A percentile compares a stretch with the other conserved stretches of the same genome.
phyloP scores from a whole-genome alignment of 129 eudicot species.

The Tagetes erecta region DNA sequence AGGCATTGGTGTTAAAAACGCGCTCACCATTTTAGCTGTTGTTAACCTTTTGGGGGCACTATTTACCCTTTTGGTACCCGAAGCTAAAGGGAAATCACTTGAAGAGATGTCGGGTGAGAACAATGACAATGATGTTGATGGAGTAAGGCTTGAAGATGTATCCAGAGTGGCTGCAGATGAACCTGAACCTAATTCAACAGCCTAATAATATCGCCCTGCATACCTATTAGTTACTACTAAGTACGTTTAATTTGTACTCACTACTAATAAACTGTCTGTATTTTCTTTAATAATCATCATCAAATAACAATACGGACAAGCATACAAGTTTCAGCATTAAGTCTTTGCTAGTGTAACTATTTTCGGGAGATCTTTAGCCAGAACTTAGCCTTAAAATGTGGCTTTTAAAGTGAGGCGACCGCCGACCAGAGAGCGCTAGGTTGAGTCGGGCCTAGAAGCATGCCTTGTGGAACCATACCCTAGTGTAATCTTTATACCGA shows the following conservation, averaged over 20 bases:
- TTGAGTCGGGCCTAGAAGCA: no score
- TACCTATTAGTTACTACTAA: neutral
- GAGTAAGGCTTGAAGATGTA: conserved; percentile 22
- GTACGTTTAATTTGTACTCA: conserved; percentile 7
- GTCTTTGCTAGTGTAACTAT: no score
- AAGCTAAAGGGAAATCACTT: conserved; percentile 72
- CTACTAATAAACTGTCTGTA: conserved; percentile 24
- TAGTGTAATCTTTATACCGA: no score
- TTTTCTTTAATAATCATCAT: conserved; percentile 22
- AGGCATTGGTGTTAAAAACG: conserved; percentile 65
- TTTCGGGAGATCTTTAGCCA: no score
- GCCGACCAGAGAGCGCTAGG: no score
- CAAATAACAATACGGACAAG: conserved; percentile 10
- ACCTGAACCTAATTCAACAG: conserved; percentile 4
- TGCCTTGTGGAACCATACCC: neutral
- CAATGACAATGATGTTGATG: conserved; percentile 45
- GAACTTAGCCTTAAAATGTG: no score
- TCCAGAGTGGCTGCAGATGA: conserved; percentile 19
- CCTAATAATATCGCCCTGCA: conserved; percentile 10
- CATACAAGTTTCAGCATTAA: neutral
- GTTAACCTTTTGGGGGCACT: conserved; percentile 57
- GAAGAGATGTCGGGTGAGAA: conserved; percentile 77
- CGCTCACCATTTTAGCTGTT: conserved; percentile 53
- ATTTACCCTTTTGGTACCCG: conserved; percentile 75
- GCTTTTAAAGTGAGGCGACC: no score